Evolutionary conservation across 176 grass and related monocot species (phyloP), one percentile per base, ranked within the genome.

Genomic region (Avena insularis): DNA sequence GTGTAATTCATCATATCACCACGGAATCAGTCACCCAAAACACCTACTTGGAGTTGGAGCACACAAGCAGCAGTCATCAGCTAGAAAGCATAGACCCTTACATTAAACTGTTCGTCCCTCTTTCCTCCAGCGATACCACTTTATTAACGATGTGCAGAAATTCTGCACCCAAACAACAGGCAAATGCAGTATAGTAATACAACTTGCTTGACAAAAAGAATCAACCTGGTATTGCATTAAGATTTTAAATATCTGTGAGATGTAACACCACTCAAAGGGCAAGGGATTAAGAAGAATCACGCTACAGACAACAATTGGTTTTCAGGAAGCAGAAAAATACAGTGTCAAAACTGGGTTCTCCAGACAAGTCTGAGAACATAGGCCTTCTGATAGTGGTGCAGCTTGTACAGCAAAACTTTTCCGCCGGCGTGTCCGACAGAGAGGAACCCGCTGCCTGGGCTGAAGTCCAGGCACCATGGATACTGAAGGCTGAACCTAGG

Each of bases 401-500:
- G 85, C 79, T 96, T 98, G 82, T 92, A 98, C 5, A 98, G 48
- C 66, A 98, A 29, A 51, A 98, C 93, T 43, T 82, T 90, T 64
- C 90, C 93, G 25, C 81, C 96, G 6, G 88, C 86, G 4, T 95
- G 91, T 87, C 96, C 90, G 0, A 98, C 81, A 20, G 91, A 90
- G 72, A 98, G 31, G 51, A 98, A 93, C 25, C 93, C 95, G 11
- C 91, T 84, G 78, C 85, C 85, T 1, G 93, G 95, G 38, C 95
- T 93, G 88, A 95, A 95, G 87, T 98, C 95, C 68, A 95, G 70
- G 83, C 91, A 95, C 38, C 90, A 87, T 10, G 84, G 89, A 12
- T 90, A 64, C 75, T 89, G 86, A 46, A 92, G 77, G 81, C 87
- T 91, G 82, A 89, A 85, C 12, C 83, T 73, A 16, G 91, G 84